Base-by-base conservation (phyloP, 2,329 filamentous ascomycete species). In the Venturia aucupariae region DNA sequence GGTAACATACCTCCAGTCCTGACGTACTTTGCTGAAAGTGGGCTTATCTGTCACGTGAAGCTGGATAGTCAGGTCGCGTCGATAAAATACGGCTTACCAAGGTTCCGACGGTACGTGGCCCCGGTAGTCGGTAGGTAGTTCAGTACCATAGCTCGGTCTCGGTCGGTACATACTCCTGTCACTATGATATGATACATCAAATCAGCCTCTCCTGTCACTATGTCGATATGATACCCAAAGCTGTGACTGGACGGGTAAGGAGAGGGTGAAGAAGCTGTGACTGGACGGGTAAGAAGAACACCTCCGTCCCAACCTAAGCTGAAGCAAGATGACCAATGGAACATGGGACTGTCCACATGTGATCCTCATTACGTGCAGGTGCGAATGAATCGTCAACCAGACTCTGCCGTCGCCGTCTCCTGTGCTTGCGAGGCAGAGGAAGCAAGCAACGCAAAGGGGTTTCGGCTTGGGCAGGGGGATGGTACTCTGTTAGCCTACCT, bases 301-400 rank as follows among this genome's bases (percentile, higher is more conserved):
- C n/a, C n/a, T n/a, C n/a, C n/a, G 7, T 1, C 51, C 51, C 30
- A 57, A 57, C 51, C 51, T 57, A 57, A 57, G 30, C 51, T 57
- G 30, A 57, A 57, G 51, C 51, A 57, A 57, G 27, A 57, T 57
- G 51, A 57, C 35, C 30, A 35, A 57, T 35, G 51, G 51, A 57
- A 57, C 51, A 35, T 35, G 51, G 51, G 35, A 57, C 51, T 57
- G 51, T 32, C 51, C 51, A 35, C 51, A 35, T 57, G 30, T 57
- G 30, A 57, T 57, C 51, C 51, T 57, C 27, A 55, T 11, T 41
- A 15, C 30, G 5, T 55, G 51, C 51, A n/a, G n/a, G n/a, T n/a
- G 15, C 51, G 51, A 57, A 35, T 57, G 17, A 35, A 19, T n/a
- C 51, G 30, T 57, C 51, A 57, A 35, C 51, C 51, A n/a, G 51